Conservation (phyloP, 1,284 basidiomycete species). For the Amylostereum chailletii region DNA sequence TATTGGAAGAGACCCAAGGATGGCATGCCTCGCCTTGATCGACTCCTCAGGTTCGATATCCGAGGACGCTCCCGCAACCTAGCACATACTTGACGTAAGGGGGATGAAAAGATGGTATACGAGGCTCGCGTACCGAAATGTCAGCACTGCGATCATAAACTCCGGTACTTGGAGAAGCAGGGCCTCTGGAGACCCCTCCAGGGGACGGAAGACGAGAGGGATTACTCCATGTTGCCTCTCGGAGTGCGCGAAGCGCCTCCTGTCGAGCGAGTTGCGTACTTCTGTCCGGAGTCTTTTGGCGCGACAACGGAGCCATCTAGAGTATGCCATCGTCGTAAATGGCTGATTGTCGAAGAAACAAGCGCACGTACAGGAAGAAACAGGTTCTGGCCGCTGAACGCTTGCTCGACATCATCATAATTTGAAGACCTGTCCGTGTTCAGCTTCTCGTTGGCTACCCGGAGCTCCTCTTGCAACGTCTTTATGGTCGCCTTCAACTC, state of each 20-base stretch:
- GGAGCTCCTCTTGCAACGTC: background rate
- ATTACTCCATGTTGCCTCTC: conserved; percentile 12
- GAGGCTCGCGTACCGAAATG: background rate
- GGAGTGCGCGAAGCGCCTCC: conserved; percentile 12
- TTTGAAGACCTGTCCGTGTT: background rate
- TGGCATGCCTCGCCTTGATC: conserved; percentile 42
- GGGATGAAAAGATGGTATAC: conserved; percentile 2
- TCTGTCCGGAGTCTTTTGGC: conserved; percentile 2
- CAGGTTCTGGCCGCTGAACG: background rate
- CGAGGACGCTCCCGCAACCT: conserved; percentile 14
- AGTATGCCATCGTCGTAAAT: too few species aligned
- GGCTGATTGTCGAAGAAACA: too few species aligned
- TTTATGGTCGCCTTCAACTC: background rate
- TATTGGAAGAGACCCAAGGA: conserved; percentile 50
- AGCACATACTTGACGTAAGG: conserved; percentile 4
- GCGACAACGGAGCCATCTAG: background rate
- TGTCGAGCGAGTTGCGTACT: conserved; percentile 10
- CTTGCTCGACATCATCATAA: background rate
- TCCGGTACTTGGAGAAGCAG: background rate
- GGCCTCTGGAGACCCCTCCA: background rate
- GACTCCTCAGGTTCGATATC: conserved; percentile 36
- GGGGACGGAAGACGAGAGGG: conserved; percentile 9
- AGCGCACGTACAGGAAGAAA: background rate
- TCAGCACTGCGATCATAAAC: background rate
- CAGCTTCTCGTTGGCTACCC: background rate